These are phyloP conservation scores for Begonia loranthoides DNA, from an alignment of 306 rosid species.

Conservation along the genomic window DNA sequence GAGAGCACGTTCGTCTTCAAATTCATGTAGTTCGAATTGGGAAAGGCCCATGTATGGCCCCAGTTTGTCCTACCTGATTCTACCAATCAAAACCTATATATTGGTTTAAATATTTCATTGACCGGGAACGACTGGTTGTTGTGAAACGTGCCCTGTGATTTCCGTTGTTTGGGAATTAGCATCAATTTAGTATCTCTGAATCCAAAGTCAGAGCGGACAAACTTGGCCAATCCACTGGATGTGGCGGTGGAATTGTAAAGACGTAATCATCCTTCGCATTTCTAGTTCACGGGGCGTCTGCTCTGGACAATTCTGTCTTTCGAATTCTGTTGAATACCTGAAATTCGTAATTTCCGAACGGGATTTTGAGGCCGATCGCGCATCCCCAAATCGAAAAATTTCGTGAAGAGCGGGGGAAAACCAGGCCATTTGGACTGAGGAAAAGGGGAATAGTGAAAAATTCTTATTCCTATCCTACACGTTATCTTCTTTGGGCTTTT, in stretches of 20 bases:
- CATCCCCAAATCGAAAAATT: neutral
- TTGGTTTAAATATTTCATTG: no score
- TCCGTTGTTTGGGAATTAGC: neutral
- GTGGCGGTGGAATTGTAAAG: neutral
- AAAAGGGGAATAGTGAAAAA: neutral
- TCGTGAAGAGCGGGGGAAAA: constrained; percentile 1
- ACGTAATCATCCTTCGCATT: neutral
- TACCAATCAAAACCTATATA: no score
- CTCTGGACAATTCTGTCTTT: constrained; percentile 1
- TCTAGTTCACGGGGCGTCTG: neutral
- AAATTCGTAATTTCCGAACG: no score
- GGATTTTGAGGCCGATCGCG: constrained; percentile 4
- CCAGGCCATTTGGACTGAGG: neutral
- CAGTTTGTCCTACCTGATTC: no score
- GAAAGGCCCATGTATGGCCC: no score
- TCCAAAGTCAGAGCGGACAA: neutral
- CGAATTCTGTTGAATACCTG: neutral
- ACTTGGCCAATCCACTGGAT: constrained; percentile 2
- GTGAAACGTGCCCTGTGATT: no score
- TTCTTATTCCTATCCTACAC: no score
- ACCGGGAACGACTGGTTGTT: no score
- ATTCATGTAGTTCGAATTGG: no score
- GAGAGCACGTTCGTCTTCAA: no score
- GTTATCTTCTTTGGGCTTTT: no score
- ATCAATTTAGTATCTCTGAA: neutral